A percentile compares a stretch with the other conserved stretches of the same genome.
Conservation (phyloP, 1,139 yeast species). For the Lodderomyces parapsilosis region DNA sequence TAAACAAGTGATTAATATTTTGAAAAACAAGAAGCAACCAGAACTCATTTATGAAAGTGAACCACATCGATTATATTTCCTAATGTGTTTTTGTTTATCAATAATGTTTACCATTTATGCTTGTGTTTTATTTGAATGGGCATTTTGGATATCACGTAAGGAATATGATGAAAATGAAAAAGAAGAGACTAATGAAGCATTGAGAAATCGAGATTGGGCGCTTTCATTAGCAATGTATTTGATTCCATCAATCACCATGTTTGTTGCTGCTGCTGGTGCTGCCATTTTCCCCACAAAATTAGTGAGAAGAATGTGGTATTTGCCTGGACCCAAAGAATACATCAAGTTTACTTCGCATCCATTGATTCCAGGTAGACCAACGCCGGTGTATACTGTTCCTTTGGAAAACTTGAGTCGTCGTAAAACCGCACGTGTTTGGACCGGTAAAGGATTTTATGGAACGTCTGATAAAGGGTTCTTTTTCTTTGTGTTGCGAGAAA, state of each 20-base stretch:
- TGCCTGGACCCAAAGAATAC: slow-evolving; percentile 59
- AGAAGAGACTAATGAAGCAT: slow-evolving; percentile 31
- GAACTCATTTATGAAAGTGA: slow-evolving; percentile 82
- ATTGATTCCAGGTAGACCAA: slow-evolving; percentile 68
- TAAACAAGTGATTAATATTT: slow-evolving; percentile 61
- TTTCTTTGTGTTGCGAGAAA: slow-evolving; percentile 68
- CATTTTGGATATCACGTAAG: slow-evolving; percentile 52
- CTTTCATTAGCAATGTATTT: slow-evolving; percentile 30
- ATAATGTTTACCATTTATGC: slow-evolving; percentile 69
- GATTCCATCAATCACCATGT: slow-evolving; percentile 36
- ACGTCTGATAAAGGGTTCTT: slow-evolving; percentile 74
- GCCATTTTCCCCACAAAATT: slow-evolving; percentile 62
- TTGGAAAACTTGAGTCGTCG: slow-evolving; percentile 54
- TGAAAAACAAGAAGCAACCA: slow-evolving; percentile 57
- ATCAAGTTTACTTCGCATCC: slow-evolving; percentile 74
- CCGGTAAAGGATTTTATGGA: slow-evolving; percentile 85
- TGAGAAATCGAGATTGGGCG: slow-evolving; percentile 40
- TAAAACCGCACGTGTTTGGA: slow-evolving; percentile 68
- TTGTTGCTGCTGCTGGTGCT: slow-evolving; percentile 45
- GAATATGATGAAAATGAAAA: slow-evolving; percentile 60
- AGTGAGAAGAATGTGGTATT: slow-evolving; percentile 72
- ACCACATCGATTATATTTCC: slow-evolving; percentile 74
- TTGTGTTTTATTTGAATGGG: slow-evolving; percentile 58
- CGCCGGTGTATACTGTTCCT: slow-evolving; percentile 73
- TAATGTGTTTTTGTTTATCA: slow-evolving; percentile 68